Evolutionary conservation across 2,329 filamentous ascomycete genomes (phyloP).

Genomic region (Epichloe brachyelytri): DNA sequence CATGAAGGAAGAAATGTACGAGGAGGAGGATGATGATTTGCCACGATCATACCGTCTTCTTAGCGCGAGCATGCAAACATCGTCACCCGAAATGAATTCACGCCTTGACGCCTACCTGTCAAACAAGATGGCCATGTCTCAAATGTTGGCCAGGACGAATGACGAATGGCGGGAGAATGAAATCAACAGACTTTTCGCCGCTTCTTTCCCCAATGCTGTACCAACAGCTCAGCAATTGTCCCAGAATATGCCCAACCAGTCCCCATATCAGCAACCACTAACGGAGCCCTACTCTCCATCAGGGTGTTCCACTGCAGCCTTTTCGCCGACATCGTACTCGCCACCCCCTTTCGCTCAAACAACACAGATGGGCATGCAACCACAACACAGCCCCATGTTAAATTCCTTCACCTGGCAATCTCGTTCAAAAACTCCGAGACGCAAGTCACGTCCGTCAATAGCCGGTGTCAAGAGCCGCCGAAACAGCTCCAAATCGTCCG

Average conservation of each 20-base stretch:
- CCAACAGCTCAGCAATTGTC: slow-evolving; percentile 14
- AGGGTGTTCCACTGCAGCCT: not conserved
- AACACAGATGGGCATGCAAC: not conserved
- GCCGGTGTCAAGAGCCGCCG: not conserved
- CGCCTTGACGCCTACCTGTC: slow-evolving; percentile 38
- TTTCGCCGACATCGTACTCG: slow-evolving; percentile 1
- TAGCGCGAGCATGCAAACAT: slow-evolving; percentile 47
- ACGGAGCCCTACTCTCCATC: slow-evolving; percentile 1
- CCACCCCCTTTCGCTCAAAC: not conserved
- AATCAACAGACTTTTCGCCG: slow-evolving; percentile 33
- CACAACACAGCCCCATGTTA: not conserved
- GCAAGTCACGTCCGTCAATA: not conserved
- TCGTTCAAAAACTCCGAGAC: not conserved
- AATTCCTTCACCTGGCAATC: not conserved
- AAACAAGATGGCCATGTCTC: slow-evolving; percentile 30
- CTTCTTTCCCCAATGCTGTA: slow-evolving; percentile 29
- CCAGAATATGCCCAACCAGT: slow-evolving; percentile 2
- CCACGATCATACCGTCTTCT: slow-evolving; percentile 53
- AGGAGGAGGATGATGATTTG: slow-evolving; percentile 79
- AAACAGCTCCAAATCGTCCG: not conserved
- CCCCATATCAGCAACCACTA: slow-evolving; percentile 1
- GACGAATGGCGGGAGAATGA: slow-evolving; percentile 30
- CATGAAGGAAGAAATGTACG: slow-evolving; percentile 87
- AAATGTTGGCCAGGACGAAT: slow-evolving; percentile 23
- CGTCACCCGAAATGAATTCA: slow-evolving; percentile 47